Base-by-base conservation (phyloP, 2,329 filamentous ascomycete genomes). In the Saccharata proteae region DNA sequence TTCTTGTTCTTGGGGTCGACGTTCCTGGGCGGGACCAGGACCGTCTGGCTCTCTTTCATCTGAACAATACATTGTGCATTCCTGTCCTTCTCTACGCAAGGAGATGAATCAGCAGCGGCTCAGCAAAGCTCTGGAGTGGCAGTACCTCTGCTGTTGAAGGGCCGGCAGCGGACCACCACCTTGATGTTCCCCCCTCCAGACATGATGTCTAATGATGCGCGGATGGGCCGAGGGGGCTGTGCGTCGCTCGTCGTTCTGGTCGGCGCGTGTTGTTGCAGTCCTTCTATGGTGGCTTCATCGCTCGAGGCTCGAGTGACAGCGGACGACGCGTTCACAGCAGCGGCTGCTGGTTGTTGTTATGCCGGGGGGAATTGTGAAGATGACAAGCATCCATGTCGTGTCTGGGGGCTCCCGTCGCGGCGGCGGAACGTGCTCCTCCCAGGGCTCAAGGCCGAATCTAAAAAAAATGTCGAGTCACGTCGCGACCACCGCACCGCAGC, bases 111-210 rank as follows among this genome's bases (percentile, higher is more conserved):
- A n/a, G 20, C 8, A 22, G 20, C 8, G 20, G 20, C 19, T 13
- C 16, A 20, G 17, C n/a, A 16, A 27, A 15, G 13, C 7, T 7
- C 10, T 15, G 29, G 32, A 24, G 12, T 15, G 10, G 30, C 16
- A 66, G 37, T 67, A 88, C 85, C 84, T 88, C 86, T 77, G 51
- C 75, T 77, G 59, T 98, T 98, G 65, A 98, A 98, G 30, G 90
- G 90, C 55, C 90, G 76, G 48, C 81, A 78, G 64, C 90, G 77
- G 67, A 98, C 90, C 68, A 98, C 90, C 65, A 98, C 90, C 77
- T 98, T 98, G 60, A 98, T 98, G 55, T 98, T 98, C 54, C 90
- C 86, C 62, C 81, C 85, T 51, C 82, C 82, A 46, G 71, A 66
- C 77, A 82, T 82, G 40, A 34, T 35, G 33, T 17, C 12, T 17